Base-by-base conservation (phyloP, 108 stramenopile species). In the Skeletonema grethae region DNA sequence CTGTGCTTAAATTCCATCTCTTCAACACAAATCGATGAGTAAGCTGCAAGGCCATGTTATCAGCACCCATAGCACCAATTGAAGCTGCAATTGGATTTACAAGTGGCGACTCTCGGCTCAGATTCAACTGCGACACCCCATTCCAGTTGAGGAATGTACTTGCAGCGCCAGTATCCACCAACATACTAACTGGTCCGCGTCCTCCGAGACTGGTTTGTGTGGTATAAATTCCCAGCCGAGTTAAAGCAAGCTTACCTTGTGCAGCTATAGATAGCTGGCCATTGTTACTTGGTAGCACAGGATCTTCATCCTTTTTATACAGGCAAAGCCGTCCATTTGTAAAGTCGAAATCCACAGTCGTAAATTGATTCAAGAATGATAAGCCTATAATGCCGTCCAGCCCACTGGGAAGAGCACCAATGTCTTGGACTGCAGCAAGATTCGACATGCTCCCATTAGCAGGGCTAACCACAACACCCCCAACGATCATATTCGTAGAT, bases 321-420 rank as follows among this genome's bases (percentile, higher is more conserved):
- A 91, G 57, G 34, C 63, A 43, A 6, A 91, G 46, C 56, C 70
- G 34, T 9, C 72, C 73, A 4, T 76, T 65, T 0, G 61, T 60
- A 84, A 89, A 86, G 61, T 88, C 86, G 58, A 94, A 74, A 43
- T 89, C 87, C 22, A 88, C 74, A 18, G 69, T 67, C 6, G 72
- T 76, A 82, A 85, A 94, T 43, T 85, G 78, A 34, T 60, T 67
- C 16, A 94, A 73, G 63, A 94, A 89, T 8, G 90, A 89, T 9
- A 94, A 67, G n/a, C 92, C 92, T 24, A 90, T 65, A 53, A 94
- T 94, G 5, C 92, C 92, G 65, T 94, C 92, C 50, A 94, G 30
- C 12, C 66, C 72, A 5, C 45, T 43, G 7, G 92, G 90, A n/a
- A 94, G 53, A 4, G 84, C 90, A 28, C 86, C 88, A 36, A 91